A percentile compares a stretch with the other conserved stretches of the same genome.
Evolutionary conservation across 2,329 filamentous ascomycete genomes (phyloP).

Genomic region (Teratosphaeria pseudoeucalypti): DNA sequence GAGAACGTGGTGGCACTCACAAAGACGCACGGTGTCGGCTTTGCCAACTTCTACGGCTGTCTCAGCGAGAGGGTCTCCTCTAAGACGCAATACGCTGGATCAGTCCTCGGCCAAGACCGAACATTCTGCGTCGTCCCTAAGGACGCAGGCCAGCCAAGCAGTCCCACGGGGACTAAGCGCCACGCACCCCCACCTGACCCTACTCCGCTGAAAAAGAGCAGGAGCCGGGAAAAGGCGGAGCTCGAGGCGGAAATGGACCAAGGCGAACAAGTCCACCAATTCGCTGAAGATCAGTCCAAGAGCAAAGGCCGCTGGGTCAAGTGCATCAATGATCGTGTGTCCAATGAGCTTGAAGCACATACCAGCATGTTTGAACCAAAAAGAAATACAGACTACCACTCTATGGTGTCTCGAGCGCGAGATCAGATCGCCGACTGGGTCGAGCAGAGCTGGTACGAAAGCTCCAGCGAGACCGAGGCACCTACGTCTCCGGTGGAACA

Average conservation of each 20-base stretch:
- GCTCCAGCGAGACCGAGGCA: background rate
- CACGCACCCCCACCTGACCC: conserved; percentile 8
- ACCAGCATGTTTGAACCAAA: conserved; percentile 66
- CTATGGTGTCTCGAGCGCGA: conserved; percentile 55
- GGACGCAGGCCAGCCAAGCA: conserved; percentile 21
- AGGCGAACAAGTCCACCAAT: conserved; percentile 24
- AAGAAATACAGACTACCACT: conserved; percentile 63
- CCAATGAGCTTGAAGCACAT: conserved; percentile 73
- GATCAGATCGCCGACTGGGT: conserved; percentile 55
- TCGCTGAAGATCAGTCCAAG: conserved; percentile 20
- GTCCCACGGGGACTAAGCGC: conserved; percentile 17
- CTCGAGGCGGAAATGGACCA: conserved; percentile 23
- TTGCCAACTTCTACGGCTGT: conserved; percentile 77
- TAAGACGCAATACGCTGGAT: conserved; percentile 43
- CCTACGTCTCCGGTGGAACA: background rate
- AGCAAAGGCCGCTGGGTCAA: conserved; percentile 51
- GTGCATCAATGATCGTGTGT: conserved; percentile 67
- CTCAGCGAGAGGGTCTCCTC: conserved; percentile 53
- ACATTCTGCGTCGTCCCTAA: conserved; percentile 82
- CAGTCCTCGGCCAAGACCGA: conserved; percentile 57
- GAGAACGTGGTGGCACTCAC: conserved; percentile 55
- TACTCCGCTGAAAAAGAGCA: conserved; percentile 11
- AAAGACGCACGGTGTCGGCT: conserved; percentile 59
- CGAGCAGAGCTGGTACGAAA: conserved; percentile 18
- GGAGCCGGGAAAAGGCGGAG: conserved; percentile 11